These are phyloP conservation scores for Cephaloascus fragrans DNA, from an alignment of 805 yeast genomes.

Conservation along the genomic window DNA sequence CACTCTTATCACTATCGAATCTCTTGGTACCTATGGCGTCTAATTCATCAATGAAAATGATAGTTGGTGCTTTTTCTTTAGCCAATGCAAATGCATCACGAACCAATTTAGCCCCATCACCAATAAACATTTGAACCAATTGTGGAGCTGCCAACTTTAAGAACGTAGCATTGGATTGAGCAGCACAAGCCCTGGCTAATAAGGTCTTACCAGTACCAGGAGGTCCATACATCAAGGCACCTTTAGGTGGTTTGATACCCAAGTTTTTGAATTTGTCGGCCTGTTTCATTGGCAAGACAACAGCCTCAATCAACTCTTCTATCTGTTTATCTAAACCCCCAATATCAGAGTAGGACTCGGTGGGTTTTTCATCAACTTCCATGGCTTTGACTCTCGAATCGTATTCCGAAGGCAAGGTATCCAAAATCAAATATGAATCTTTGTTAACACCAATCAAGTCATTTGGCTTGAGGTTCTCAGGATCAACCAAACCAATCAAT, in stretches of 20 bases:
- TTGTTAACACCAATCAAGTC: conserved; percentile 97
- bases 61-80: conserved; percentile 96
- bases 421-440: conserved; percentile 88
- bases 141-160: conserved; percentile 96
- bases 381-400: conserved; percentile 97
- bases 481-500: conserved; percentile 89
- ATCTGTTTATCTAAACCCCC: conserved; percentile 98
- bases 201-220: conserved; percentile 99
- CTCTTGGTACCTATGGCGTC: conserved; percentile 99
- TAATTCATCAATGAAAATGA: conserved; percentile 93
- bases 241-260: conserved; percentile 97
- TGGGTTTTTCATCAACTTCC: conserved; percentile 99
- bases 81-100: conserved; percentile 97
- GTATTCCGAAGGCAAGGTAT: conserved; percentile 93
- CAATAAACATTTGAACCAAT: conserved; percentile 95
- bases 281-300: conserved; percentile 96
- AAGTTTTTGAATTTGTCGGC: conserved; percentile 89
- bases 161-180: conserved; percentile 96
- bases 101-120: conserved; percentile 97
- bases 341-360: conserved; percentile 93
- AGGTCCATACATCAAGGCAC: conserved; percentile 97
- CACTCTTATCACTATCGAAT: conserved; percentile 93
- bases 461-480: conserved; percentile 88
- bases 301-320: conserved; percentile 97
- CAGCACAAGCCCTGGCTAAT: conserved; percentile 97